phyloP scores from a whole-genome alignment of 2,329 filamentous ascomycete species.

The Acarospora socialis region DNA sequence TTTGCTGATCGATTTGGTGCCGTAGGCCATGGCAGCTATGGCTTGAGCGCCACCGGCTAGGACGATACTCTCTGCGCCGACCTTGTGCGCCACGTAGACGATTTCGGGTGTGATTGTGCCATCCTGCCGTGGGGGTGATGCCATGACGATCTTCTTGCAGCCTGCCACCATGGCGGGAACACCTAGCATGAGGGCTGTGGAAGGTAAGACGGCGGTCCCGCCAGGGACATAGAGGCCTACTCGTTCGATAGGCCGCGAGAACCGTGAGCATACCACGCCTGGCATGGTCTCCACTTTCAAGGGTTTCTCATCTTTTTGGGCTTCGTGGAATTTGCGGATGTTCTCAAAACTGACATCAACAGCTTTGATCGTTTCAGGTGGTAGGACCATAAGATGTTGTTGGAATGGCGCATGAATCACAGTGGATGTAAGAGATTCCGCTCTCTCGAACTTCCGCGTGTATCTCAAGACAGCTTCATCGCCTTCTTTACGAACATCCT shows the following conservation, averaged over 20 bases:
- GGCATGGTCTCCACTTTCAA: slow-evolving; percentile 94
- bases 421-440: slow-evolving; percentile 74
- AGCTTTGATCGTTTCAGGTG: slow-evolving; percentile 72
- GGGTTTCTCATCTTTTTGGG: slow-evolving; percentile 71
- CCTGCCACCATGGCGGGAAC: slow-evolving; percentile 96
- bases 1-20: slow-evolving; percentile 84
- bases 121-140: slow-evolving; percentile 77
- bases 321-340: slow-evolving; percentile 84
- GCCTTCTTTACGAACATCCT: slow-evolving; percentile 67
- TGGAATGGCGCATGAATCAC: slow-evolving; percentile 86
- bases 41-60: slow-evolving; percentile 92
- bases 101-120: slow-evolving; percentile 91
- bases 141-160: slow-evolving; percentile 86
- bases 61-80: slow-evolving; percentile 90
- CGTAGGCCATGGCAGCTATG: slow-evolving; percentile 92
- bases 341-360: slow-evolving; percentile 92
- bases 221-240: slow-evolving; percentile 96
- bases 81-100: slow-evolving; percentile 92
- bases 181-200: slow-evolving; percentile 93
- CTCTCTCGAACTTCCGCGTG: slow-evolving; percentile 97
- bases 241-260: slow-evolving; percentile 79
- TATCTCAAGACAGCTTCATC: slow-evolving; percentile 83
- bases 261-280: slow-evolving; percentile 85
- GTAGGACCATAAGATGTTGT: slow-evolving; percentile 67
- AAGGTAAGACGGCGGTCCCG: slow-evolving; percentile 91